Evolutionary conservation across 345 rosid genomes (phyloP), one percentile per base, ranked within the genome.

Genomic region (Gossypium ekmanianum): DNA sequence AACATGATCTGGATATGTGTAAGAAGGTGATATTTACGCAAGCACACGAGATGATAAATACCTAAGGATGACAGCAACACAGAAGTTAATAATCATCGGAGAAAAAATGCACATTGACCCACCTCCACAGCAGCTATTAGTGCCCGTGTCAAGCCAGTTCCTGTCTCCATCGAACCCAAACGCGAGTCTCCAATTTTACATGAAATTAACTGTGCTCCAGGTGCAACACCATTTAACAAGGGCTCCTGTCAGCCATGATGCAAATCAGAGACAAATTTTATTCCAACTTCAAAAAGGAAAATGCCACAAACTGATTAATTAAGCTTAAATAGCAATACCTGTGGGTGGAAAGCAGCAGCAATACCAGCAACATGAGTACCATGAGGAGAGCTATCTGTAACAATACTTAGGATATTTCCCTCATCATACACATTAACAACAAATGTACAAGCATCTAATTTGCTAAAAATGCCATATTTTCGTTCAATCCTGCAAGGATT

Each of bases 361-460:
- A 94, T 94, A 79, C 97, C 97, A 80, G 98, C 89, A 81, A 94
- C 98, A 90, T 94, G 98, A 84, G 98, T 94, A 26, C 94, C 98
- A 73, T 94, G 98, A 75, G 98, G 94, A 73, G 98, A 94, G 85
- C 95, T 24, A 85, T 94, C 98, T 2, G 98, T 94, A 58, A 94
- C 98, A 52, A 95, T 90, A 71, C 99, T 92, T 74, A 95, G 83
- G 77, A 90, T 76, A 68, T 91, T 92, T 69, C 98, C 98, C 73
- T 91, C 94, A 75, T 87, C 88, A 74, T 89, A 92, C 67, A 95
- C 87, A 77, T 92, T 95, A 71, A 83, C 86, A 74, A 91, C 96
- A 82, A 88, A 89, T 71, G 98, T 77, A 82, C 99, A 95, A 29
- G 97, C 97, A 83, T 95, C 99, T 77, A 95, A 79, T 87, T 91